These are phyloP conservation scores for Gillenia trifoliata DNA, from an alignment of 306 rosid genomes.

Conservation along the genomic window DNA sequence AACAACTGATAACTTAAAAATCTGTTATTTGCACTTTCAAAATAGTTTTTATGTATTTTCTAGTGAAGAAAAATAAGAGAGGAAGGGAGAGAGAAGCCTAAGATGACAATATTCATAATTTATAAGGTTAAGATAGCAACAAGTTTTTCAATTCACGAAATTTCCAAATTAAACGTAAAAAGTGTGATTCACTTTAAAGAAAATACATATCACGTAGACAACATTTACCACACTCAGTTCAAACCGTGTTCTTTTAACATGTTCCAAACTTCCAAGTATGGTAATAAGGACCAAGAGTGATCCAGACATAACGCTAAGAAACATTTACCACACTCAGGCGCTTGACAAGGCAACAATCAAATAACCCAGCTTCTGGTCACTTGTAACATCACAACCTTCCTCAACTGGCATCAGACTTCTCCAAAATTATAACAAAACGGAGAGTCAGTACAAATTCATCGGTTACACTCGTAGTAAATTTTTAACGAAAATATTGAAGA, in stretches of 20 bases:
- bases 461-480: neutral
- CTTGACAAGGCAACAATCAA: neutral
- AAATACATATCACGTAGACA: neutral
- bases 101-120: too few species aligned
- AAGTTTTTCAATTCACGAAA: neutral
- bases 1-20: too few species aligned
- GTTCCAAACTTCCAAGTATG: neutral
- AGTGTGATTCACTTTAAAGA: neutral
- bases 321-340: neutral
- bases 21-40: too few species aligned
- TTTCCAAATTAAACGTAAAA: neutral
- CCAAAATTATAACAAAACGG: conserved; percentile 48
- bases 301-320: neutral
- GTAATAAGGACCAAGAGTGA: neutral
- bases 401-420: conserved; percentile 52
- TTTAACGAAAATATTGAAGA: too few species aligned
- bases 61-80: too few species aligned
- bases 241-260: too few species aligned
- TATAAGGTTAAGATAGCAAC: neutral
- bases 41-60: too few species aligned
- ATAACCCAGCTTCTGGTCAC: neutral
- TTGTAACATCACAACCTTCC: conserved; percentile 4
- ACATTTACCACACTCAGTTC: too few species aligned
- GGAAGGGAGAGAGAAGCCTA: too few species aligned
- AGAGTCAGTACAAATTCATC: conserved; percentile 7